Evolutionary conservation across 2,329 filamentous ascomycete genomes (phyloP).

Genomic region (Dissoconium aciculare): DNA sequence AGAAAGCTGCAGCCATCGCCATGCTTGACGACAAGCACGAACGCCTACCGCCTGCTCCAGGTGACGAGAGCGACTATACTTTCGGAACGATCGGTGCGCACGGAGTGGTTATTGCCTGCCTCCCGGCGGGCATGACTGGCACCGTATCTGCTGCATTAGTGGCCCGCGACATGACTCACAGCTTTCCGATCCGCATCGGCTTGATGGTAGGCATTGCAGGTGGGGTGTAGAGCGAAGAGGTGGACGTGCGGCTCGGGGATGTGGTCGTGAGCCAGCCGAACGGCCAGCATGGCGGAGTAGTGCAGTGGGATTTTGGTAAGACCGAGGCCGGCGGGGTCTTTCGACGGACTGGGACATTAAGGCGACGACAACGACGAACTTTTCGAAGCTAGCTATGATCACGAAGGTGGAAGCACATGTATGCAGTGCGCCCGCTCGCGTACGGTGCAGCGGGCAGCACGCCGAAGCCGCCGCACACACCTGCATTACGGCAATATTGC

Average conservation of each 20-base stretch:
- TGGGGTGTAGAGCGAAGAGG: slow-evolving; percentile 9
- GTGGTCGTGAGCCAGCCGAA: too few relatives aligned
- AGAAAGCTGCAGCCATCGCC: slow-evolving; percentile 11
- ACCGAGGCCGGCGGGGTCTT: slow-evolving; percentile 1
- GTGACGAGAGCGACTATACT: too few relatives aligned
- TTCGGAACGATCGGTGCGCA: too few relatives aligned
- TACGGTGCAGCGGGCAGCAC: too few relatives aligned
- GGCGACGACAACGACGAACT: slow-evolving; percentile 3
- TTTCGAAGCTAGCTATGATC: slow-evolving; percentile 3
- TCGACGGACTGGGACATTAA: neutral
- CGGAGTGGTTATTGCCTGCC: slow-evolving; percentile 15
- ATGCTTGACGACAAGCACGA: slow-evolving; percentile 10
- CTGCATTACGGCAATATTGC: slow-evolving; percentile 14
- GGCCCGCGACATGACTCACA: slow-evolving; percentile 9
- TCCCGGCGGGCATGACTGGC: slow-evolving; percentile 13
- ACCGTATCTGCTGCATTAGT: slow-evolving; percentile 10
- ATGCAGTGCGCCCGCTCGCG: too few relatives aligned
- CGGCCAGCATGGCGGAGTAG: too few relatives aligned
- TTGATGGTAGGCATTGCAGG: slow-evolving; percentile 12
- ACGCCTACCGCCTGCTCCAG: too few relatives aligned
- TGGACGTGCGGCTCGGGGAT: slow-evolving; percentile 16
- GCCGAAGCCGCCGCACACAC: too few relatives aligned
- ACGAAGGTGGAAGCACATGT: too few relatives aligned
- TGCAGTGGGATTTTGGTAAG: too few relatives aligned
- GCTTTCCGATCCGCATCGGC: too few relatives aligned